phyloP scores from a whole-genome alignment of 345 rosid genomes.

The Kernera saxatilis region DNA sequence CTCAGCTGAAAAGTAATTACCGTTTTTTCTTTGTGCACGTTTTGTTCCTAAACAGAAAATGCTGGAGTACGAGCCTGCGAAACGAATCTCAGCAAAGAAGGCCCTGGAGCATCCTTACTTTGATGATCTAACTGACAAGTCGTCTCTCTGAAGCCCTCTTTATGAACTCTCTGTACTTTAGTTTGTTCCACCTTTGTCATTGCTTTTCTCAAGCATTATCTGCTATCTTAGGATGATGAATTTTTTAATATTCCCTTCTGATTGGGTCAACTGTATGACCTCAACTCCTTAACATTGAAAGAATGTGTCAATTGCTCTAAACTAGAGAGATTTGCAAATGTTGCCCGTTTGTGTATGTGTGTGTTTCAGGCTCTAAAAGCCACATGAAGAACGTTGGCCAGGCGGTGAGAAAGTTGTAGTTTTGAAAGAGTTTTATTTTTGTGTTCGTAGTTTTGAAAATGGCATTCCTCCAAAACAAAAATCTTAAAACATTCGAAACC shows the following conservation, averaged over 20 bases:
- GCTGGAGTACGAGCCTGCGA: slow-evolving; percentile 78
- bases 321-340: neutral
- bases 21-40: neutral
- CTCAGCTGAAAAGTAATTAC: neutral
- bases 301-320: slow-evolving; percentile 4
- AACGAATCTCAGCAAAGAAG: slow-evolving; percentile 84
- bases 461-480: too few species aligned
- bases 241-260: neutral
- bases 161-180: neutral
- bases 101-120: slow-evolving; percentile 97
- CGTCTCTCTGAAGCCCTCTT: slow-evolving; percentile 38
- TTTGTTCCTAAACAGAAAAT: slow-evolving; percentile 57
- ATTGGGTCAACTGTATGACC: slow-evolving; percentile 12
- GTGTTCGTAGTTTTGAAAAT: too few species aligned
- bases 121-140: slow-evolving; percentile 57
- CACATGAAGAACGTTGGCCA: slow-evolving; percentile 72
- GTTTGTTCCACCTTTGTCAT: neutral
- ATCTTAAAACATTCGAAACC: neutral
- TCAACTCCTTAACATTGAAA: slow-evolving; percentile 11
- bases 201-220: slow-evolving; percentile 62
- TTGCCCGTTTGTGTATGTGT: neutral
- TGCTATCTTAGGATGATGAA: slow-evolving; percentile 17
- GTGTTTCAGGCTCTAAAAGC: slow-evolving; percentile 43
- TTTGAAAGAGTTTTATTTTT: too few species aligned
- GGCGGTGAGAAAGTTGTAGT: slow-evolving; percentile 47